Evolutionary conservation across 2,329 filamentous ascomycete species (phyloP).

Genomic region (Leptodontidium sp.): DNA sequence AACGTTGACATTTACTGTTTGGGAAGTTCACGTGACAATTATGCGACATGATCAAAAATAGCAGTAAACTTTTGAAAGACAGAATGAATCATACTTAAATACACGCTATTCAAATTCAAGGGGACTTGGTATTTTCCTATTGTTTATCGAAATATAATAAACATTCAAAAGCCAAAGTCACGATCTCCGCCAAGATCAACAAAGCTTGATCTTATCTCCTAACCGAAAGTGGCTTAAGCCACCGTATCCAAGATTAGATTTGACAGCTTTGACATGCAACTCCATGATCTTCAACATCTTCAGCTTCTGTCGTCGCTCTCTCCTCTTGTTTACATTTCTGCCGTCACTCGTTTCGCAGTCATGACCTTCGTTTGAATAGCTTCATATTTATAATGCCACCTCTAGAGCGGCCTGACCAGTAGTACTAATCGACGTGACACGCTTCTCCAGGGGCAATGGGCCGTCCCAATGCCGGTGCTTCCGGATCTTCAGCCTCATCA

Average conservation of each 20-base stretch:
- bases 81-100: neutral
- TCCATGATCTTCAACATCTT: neutral
- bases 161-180: neutral
- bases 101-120: neutral
- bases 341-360: constrained; percentile 17
- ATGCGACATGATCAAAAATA: too few relatives aligned
- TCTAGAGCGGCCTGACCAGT: neutral
- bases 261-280: neutral
- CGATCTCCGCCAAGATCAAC: constrained; percentile 10
- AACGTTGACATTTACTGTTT: too few relatives aligned
- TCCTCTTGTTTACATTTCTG: neutral
- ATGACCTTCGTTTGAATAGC: constrained; percentile 15
- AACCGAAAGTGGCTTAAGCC: constrained; percentile 13
- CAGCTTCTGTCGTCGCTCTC: neutral
- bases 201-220: constrained; percentile 10
- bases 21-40: too few relatives aligned
- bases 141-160: too few relatives aligned
- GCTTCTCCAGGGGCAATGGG: constrained; percentile 14
- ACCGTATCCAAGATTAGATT: neutral
- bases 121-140: neutral
- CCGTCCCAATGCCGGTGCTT: neutral
- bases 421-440: constrained; percentile 7
- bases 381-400: neutral
- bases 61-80: too few relatives aligned
- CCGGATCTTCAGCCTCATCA: constrained; percentile 10